Percentiles rank a stretch among this genome's conserved stretches.
phyloP scores from a whole-genome alignment of 495 filamentous ascomycete genomes.

The Tuber brumale region DNA sequence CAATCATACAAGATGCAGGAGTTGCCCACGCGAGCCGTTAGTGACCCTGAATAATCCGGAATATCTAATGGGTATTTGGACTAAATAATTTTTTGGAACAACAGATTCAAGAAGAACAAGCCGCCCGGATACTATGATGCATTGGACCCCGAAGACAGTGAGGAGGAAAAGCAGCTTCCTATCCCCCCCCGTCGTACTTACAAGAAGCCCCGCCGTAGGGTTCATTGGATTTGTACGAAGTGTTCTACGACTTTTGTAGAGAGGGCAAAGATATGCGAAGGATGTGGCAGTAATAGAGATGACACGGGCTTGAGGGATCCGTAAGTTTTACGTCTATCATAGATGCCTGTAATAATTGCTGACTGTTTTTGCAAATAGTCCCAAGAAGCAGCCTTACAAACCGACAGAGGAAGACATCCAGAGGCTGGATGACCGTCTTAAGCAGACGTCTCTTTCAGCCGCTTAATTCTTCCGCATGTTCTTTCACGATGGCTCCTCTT shows the following conservation, averaged over 20 bases:
- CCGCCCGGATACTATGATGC: slow-evolving; percentile 41
- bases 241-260: slow-evolving; percentile 36
- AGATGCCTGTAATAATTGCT: slow-evolving; percentile 4
- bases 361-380: slow-evolving; percentile 22
- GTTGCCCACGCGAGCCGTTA: slow-evolving; percentile 76
- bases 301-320: slow-evolving; percentile 42
- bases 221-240: slow-evolving; percentile 42
- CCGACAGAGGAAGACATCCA: slow-evolving; percentile 36
- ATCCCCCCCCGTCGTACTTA: slow-evolving; percentile 35
- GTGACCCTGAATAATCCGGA: slow-evolving; percentile 41
- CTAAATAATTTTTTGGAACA: slow-evolving; percentile 11
- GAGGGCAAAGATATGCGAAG: slow-evolving; percentile 27
- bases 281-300: slow-evolving; percentile 38
- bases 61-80: neutral
- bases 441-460: slow-evolving; percentile 31
- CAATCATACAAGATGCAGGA: slow-evolving; percentile 69
- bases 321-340: slow-evolving; percentile 34
- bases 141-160: slow-evolving; percentile 33
- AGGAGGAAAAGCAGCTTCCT: slow-evolving; percentile 23
- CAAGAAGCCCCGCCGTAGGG: slow-evolving; percentile 38
- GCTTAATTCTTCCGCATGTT: slow-evolving; percentile 8
- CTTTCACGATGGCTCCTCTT: slow-evolving; percentile 7
- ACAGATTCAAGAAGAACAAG: slow-evolving; percentile 40
- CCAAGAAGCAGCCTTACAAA: slow-evolving; percentile 37
- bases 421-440: slow-evolving; percentile 36